A percentile compares a stretch with the other conserved stretches of the same genome.
Conservation (phyloP, 2,329 filamentous ascomycete species). For the Xylariaceae sp. region DNA sequence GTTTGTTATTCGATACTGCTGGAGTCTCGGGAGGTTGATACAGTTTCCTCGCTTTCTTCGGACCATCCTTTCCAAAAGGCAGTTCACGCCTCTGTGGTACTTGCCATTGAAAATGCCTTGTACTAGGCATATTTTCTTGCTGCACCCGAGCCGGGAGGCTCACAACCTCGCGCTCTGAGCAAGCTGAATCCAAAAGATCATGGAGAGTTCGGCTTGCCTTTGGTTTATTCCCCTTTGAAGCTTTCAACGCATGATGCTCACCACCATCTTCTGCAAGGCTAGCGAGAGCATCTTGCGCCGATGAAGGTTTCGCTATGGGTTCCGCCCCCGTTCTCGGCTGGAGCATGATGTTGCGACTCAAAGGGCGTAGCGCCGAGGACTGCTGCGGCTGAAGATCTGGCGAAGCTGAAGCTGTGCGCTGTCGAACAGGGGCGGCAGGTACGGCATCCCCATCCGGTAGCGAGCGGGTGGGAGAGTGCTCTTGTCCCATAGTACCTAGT, state of each 20-base stretch:
- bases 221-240: neutral
- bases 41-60: slow-evolving; percentile 12
- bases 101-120: slow-evolving; percentile 30
- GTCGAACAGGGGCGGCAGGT: neutral
- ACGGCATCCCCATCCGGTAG: neutral
- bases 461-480: neutral
- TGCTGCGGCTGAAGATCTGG: neutral
- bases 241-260: slow-evolving; percentile 7
- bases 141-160: neutral
- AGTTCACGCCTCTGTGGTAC: slow-evolving; percentile 45
- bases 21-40: slow-evolving; percentile 7
- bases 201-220: slow-evolving; percentile 20
- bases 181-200: slow-evolving; percentile 27
- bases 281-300: slow-evolving; percentile 19
- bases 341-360: slow-evolving; percentile 1
- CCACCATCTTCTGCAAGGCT: slow-evolving; percentile 32
- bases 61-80: slow-evolving; percentile 41
- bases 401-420: neutral
- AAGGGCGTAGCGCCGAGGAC: slow-evolving; percentile 7
- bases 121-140: slow-evolving; percentile 3
- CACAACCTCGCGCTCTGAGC: slow-evolving; percentile 16
- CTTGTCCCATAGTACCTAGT: neutral
- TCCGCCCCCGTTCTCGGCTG: neutral
- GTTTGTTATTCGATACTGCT: slow-evolving; percentile 7
- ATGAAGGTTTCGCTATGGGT: slow-evolving; percentile 6